Percentiles rank a stretch among this genome's conserved stretches.
These are phyloP conservation scores for Eimeria necatrix DNA, from an alignment of 169 alveolate genomes.

Conservation along the genomic window DNA sequence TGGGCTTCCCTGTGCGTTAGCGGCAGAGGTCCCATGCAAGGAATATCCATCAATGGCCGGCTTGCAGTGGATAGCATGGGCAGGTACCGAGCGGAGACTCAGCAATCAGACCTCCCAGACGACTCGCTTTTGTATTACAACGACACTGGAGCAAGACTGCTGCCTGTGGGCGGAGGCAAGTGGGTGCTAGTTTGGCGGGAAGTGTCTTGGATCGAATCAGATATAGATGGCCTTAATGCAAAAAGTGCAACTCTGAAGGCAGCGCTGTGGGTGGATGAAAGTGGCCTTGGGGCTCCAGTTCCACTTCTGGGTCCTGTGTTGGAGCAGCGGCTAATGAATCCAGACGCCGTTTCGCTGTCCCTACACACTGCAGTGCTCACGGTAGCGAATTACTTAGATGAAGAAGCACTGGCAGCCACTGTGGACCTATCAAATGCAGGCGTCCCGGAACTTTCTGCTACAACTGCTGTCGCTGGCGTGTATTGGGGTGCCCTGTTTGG, in stretches of 20 bases:
- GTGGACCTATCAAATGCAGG: conserved; percentile 14
- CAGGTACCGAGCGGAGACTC: conserved; percentile 9
- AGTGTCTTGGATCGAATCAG: conserved; percentile 20
- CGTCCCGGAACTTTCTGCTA: neutral
- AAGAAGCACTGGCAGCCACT: conserved; percentile 22
- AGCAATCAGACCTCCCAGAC: neutral
- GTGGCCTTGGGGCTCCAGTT: conserved; percentile 1
- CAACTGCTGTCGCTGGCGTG: conserved; percentile 44
- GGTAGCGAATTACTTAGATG: conserved; percentile 36
- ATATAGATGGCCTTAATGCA: conserved; percentile 12
- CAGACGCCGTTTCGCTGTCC: conserved; percentile 69
- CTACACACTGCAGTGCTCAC: conserved; percentile 43
- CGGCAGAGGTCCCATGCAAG: conserved; percentile 17
- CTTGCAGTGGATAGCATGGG: conserved; percentile 15
- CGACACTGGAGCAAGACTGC: conserved; percentile 54
- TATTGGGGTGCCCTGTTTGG: conserved; percentile 59
- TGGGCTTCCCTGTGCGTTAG: conserved; percentile 57
- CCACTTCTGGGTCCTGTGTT: conserved; percentile 37
- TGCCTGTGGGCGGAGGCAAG: conserved; percentile 41
- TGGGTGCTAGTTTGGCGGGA: conserved; percentile 65
- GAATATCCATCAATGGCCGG: conserved; percentile 47
- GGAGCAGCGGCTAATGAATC: conserved; percentile 34
- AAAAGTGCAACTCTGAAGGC: conserved; percentile 49
- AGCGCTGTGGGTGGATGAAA: conserved; percentile 46
- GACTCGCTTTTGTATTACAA: conserved; percentile 57